phyloP scores from a whole-genome alignment of 495 filamentous ascomycete genomes.

The Annulohypoxylon nitens region DNA sequence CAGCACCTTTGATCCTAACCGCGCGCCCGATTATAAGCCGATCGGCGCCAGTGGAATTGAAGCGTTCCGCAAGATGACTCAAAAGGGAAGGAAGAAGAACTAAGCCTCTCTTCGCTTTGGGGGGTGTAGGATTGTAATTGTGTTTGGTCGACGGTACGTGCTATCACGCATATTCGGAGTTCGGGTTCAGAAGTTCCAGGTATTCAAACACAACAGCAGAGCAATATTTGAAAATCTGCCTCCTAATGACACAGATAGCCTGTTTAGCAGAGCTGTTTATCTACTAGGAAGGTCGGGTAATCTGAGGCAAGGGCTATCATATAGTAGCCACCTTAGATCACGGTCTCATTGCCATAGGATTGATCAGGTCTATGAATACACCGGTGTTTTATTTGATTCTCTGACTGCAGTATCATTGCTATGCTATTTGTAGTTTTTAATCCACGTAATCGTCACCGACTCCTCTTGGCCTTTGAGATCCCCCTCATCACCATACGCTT shows the following conservation, averaged over 20 bases:
- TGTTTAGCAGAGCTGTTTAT: not conserved
- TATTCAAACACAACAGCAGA: not conserved
- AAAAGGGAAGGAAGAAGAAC: constrained; percentile 71
- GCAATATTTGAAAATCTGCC: not conserved
- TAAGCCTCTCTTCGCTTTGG: not conserved
- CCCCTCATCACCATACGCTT: not conserved
- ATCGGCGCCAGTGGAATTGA: constrained; percentile 81
- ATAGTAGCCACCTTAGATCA: not conserved
- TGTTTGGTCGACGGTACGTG: not conserved
- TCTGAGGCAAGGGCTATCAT: not conserved
- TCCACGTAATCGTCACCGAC: not conserved
- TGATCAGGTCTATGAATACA: not conserved
- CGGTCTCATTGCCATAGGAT: not conserved
- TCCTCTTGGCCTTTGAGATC: not conserved
- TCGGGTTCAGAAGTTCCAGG: not conserved
- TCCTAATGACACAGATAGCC: not conserved
- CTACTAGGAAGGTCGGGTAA: not conserved
- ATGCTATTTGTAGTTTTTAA: not conserved
- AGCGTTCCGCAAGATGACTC: constrained; percentile 84
- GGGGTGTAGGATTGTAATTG: constrained; percentile 1
- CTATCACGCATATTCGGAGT: constrained; percentile 21
- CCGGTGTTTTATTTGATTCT: not conserved
- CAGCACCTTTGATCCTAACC: constrained; percentile 64
- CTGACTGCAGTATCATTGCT: not conserved
- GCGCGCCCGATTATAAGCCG: constrained; percentile 63